Evolutionary conservation across 768 basidiomycete species (phyloP).

Genomic region (Pleurotus citrinopileatus): DNA sequence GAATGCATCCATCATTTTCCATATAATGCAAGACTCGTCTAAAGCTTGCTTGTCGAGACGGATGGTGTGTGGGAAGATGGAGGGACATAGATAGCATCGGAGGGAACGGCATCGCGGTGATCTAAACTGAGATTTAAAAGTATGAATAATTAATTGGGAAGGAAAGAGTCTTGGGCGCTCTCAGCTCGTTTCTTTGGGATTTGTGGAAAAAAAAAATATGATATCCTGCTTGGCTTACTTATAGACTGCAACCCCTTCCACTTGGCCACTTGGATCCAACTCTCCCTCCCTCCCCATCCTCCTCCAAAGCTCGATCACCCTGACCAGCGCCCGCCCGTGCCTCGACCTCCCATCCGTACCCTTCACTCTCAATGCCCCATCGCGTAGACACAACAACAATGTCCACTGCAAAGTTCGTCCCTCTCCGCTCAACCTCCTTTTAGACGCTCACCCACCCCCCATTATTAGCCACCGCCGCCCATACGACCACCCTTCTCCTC

Average conservation of each 20-base stretch:
- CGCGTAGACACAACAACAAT: conserved; percentile 38
- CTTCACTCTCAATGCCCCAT: conserved; percentile 44
- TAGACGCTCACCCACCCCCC: conserved; percentile 14
- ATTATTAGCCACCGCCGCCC: conserved; percentile 31
- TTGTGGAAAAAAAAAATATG: no score
- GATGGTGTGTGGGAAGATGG: conserved; percentile 13
- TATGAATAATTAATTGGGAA: no score
- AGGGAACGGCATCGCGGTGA: no score
- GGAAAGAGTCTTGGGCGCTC: no score
- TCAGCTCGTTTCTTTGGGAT: no score
- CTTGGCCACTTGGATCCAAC: no score
- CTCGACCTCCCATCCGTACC: conserved; percentile 16
- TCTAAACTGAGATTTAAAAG: no score
- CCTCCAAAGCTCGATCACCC: conserved; percentile 41
- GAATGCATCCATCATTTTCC: neutral
- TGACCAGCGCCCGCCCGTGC: conserved; percentile 15
- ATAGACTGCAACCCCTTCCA: no score
- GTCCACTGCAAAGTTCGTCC: conserved; percentile 31
- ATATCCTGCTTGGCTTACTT: no score
- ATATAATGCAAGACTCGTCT: neutral
- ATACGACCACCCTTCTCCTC: conserved; percentile 39
- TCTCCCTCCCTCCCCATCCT: no score
- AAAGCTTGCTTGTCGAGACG: no score
- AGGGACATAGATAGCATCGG: no score
- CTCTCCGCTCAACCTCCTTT: conserved; percentile 15